Evolutionary conservation across 2,329 filamentous ascomycete genomes (phyloP).

Genomic region (Fusarium nygamai): DNA sequence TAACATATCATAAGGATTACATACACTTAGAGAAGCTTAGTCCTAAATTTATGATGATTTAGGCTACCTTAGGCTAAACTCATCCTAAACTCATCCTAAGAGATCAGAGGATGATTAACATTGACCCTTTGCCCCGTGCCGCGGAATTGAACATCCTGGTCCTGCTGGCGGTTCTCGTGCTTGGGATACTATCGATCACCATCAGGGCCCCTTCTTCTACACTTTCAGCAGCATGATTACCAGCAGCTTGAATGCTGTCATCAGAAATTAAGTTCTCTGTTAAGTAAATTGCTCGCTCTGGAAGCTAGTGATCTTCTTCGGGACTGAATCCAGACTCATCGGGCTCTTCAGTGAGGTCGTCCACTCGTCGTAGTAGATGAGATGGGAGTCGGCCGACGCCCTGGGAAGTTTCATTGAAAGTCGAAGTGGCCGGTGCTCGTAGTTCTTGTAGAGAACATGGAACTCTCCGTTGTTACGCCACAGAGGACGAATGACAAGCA

Average conservation of each 20-base stretch:
- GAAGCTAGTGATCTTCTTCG: not conserved
- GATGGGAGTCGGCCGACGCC: not conserved
- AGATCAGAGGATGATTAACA: not conserved
- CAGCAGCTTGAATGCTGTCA: too few relatives aligned
- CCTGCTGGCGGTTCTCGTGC: not conserved
- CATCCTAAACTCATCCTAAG: not conserved
- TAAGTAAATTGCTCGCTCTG: not conserved
- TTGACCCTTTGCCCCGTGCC: too few relatives aligned
- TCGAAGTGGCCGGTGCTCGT: too few relatives aligned
- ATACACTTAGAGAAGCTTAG: not conserved
- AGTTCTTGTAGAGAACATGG: not conserved
- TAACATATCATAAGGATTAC: not conserved
- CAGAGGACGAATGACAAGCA: not conserved
- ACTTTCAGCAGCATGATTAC: too few relatives aligned
- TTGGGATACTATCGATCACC: not conserved
- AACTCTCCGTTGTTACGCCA: not conserved
- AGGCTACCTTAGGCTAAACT: not conserved
- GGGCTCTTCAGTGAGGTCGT: not conserved
- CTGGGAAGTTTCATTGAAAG: not conserved
- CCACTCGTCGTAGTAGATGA: not conserved
- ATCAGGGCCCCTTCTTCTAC: not conserved
- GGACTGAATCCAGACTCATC: not conserved
- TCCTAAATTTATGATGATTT: not conserved
- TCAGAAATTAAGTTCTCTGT: too few relatives aligned
- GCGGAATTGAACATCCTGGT: not conserved